Evolutionary conservation across 2,329 filamentous ascomycete genomes (phyloP).

Genomic region (Scedosporium apiospermum): DNA sequence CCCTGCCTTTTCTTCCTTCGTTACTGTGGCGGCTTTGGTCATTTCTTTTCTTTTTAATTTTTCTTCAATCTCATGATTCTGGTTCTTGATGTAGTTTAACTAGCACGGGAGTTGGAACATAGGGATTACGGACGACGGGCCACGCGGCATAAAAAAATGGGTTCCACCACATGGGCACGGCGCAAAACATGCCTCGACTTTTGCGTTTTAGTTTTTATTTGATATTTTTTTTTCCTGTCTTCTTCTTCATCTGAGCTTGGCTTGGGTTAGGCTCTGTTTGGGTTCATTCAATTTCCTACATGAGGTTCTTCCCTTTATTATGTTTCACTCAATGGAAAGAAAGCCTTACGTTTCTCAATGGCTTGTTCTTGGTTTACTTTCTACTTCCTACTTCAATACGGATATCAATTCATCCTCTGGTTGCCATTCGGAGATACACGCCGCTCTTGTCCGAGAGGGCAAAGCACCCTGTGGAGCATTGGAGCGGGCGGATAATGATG

Average conservation of each 20-base stretch:
- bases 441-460: no score
- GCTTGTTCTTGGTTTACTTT: no score
- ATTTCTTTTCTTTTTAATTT: slow-evolving; percentile 2
- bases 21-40: neutral
- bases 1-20: neutral
- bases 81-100: slow-evolving; percentile 3
- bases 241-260: neutral
- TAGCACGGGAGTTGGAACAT: slow-evolving; percentile 15
- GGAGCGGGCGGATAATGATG: no score
- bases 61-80: neutral
- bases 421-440: no score
- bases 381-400: no score
- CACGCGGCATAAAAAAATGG: slow-evolving; percentile 13
- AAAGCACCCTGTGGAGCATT: no score
- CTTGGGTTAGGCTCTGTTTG: neutral
- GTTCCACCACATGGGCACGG: slow-evolving; percentile 8
- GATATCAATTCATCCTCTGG: no score
- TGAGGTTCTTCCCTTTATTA: no score
- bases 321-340: no score
- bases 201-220: neutral
- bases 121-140: slow-evolving; percentile 12
- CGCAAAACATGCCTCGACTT: slow-evolving; percentile 4
- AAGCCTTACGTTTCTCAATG: no score
- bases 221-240: neutral
- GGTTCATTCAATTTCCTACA: neutral